Percentiles rank a stretch among this genome's conserved stretches.
phyloP scores from a whole-genome alignment of 805 yeast species.

The Kluyveromyces aestuarii region DNA sequence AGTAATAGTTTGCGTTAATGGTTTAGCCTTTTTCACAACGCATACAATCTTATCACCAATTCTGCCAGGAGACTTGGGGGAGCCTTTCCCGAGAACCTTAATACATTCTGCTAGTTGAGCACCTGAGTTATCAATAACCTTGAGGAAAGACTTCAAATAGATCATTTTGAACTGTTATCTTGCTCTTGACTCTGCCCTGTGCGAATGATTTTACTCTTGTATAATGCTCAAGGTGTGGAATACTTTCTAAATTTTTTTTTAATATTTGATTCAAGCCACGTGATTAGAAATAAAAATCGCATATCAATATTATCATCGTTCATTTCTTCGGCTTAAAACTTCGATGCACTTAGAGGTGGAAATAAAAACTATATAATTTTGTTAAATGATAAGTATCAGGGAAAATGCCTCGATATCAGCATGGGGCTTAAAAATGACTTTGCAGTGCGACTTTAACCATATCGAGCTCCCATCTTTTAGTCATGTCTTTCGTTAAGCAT shows the following conservation, averaged over 20 bases:
- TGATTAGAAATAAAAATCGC: not conserved
- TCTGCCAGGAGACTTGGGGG: constrained; percentile 71
- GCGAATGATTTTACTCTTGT: not conserved
- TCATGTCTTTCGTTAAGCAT: constrained; percentile 43
- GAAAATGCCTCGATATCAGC: not conserved
- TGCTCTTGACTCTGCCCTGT: not conserved
- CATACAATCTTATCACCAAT: constrained; percentile 92
- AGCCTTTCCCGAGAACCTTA: constrained; percentile 77
- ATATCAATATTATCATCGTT: too few relatives aligned
- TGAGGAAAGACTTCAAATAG: constrained; percentile 76
- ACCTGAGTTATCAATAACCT: constrained; percentile 92
- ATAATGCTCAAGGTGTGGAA: not conserved
- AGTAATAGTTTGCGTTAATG: constrained; percentile 58
- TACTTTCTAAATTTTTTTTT: not conserved
- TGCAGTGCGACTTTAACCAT: constrained; percentile 22
- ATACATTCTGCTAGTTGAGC: constrained; percentile 93
- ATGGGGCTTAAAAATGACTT: not conserved
- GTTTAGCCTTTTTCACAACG: constrained; percentile 86
- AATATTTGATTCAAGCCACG: not conserved
- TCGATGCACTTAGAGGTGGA: not conserved
- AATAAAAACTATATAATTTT: not conserved
- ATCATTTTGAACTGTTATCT: constrained; percentile 44
- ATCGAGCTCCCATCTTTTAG: constrained; percentile 43
- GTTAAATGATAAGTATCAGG: too few relatives aligned
- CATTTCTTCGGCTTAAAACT: too few relatives aligned